Percentiles rank a stretch among this genome's conserved stretches.
Evolutionary conservation across 805 yeast species (phyloP).

Genomic region (Blastobotrys chiropterorum): DNA sequence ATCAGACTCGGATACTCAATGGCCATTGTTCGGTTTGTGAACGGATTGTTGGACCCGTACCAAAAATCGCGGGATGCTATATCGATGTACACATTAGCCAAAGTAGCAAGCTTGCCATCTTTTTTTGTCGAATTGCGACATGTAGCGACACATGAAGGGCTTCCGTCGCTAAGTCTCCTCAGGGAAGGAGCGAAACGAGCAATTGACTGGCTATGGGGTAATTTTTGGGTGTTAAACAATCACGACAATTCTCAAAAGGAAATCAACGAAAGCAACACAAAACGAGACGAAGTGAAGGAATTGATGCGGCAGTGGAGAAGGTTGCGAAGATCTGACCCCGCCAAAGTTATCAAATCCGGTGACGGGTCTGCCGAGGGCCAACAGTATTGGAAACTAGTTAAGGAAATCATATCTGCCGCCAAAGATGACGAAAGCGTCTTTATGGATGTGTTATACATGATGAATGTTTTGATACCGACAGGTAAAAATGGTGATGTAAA

Average conservation of each 20-base stretch:
- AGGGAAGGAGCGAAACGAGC: conserved; percentile 56
- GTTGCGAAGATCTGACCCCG: conserved; percentile 42
- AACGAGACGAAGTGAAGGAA: conserved; percentile 25
- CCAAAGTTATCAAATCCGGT: conserved; percentile 36
- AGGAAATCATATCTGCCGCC: conserved; percentile 18
- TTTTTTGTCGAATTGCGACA: conserved; percentile 88
- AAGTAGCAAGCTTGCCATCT: conserved; percentile 59
- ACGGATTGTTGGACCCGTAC: conserved; percentile 80
- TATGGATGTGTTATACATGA: conserved; percentile 26
- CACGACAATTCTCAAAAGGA: conserved; percentile 5
- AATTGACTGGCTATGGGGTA: conserved; percentile 62
- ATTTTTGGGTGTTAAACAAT: conserved; percentile 55
- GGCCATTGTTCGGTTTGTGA: conserved; percentile 80
- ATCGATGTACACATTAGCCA: conserved; percentile 72
- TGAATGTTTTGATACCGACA: conserved; percentile 32
- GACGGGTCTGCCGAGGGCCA: conserved; percentile 38
- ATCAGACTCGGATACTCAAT: conserved; percentile 57
- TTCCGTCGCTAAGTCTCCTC: conserved; percentile 69
- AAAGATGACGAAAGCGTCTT: conserved; percentile 19
- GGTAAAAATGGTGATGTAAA: conserved; percentile 10
- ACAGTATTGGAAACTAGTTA: conserved; percentile 39
- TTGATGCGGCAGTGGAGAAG: conserved; percentile 44
- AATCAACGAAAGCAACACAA: conserved; percentile 19
- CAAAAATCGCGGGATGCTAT: conserved; percentile 76
- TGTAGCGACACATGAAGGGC: conserved; percentile 79